Base-by-base conservation (phyloP, 192 early-diverging fungal species). In the Lunasporangiospora selenospora region DNA sequence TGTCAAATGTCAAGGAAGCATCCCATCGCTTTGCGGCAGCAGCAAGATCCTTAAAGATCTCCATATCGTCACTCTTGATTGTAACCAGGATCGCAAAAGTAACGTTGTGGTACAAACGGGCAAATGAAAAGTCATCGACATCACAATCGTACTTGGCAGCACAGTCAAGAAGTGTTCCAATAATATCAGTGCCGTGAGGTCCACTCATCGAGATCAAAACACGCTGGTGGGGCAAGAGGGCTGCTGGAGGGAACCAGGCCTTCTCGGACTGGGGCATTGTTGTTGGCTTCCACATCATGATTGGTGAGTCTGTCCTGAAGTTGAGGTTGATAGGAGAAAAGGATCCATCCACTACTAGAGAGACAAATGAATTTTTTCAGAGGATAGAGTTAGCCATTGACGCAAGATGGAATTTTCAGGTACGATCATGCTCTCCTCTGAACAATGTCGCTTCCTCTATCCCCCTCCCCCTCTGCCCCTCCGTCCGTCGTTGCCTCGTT, bases 71-170 rank as follows among this genome's bases (percentile, higher is more conserved):
- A 31, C 88, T 82, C 37, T 81, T 84, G 53, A 96, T 64, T 12
- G 85, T 83, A 27, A 94, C 88, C 18, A 93, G 79, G n/a, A 92
- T 92, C 21, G 92, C 93, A 81, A 96, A 96, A 1, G 94, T 94
- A n/a, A 96, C 94, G 64, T 94, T 90, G 77, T 96, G 94, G 79
- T 96, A 90, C 29, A 96, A 75, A 45, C 94, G 89, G 15, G 93
- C 92, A 15, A 96, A 81, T 56, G 89, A 90, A 64, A 96, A 94
- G 67, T 96, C 94, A 19, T 88, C 86, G 27, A 96, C 87, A n/a
- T 80, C 81, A 64, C 92, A 93, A 18, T 87, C 76, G 65, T 91
- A 85, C 47, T 80, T 84, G 29, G 91, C 88, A 12, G 92, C 77
- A 51, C 89, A 89, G 38, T 84, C 81, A 10, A 96, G 81, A 6